Conservation (phyloP, 371 early-diverging fungal species). For the Dichotomocladium elegans region DNA sequence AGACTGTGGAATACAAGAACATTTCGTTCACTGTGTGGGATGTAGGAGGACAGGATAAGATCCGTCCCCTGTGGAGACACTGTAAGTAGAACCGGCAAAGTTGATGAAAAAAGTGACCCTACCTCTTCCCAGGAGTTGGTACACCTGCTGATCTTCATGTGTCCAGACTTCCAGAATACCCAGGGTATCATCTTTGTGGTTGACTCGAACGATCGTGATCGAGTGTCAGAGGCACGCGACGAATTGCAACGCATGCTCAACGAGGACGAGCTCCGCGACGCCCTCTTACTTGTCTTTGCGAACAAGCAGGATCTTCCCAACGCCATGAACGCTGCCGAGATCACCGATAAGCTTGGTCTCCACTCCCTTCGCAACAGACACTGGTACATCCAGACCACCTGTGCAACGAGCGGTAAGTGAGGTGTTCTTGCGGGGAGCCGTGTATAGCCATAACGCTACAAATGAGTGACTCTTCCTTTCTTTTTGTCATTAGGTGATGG, state of each 20-base stretch:
- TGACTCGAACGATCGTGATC: slow-evolving; percentile 90
- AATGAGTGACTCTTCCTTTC: no score
- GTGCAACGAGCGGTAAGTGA: slow-evolving; percentile 83
- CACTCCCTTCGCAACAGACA: slow-evolving; percentile 83
- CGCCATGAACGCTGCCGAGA: slow-evolving; percentile 92
- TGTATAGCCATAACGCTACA: no score
- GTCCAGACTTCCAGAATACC: slow-evolving; percentile 87
- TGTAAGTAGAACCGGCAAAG: slow-evolving; percentile 23
- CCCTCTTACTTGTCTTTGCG: slow-evolving; percentile 90
- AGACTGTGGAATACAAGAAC: slow-evolving; percentile 96
- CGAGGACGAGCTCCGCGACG: slow-evolving; percentile 92
- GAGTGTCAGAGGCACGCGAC: slow-evolving; percentile 82
- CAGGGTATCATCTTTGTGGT: slow-evolving; percentile 97
- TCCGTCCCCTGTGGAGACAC: slow-evolving; percentile 54
- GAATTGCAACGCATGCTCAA: slow-evolving; percentile 87
- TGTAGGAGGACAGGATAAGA: slow-evolving; percentile 79
- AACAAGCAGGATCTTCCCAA: slow-evolving; percentile 97
- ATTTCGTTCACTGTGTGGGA: slow-evolving; percentile 97
- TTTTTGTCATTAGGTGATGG: slow-evolving; percentile 63
- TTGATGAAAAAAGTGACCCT: no score
- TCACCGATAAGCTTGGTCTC: slow-evolving; percentile 86
- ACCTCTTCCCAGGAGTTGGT: not conserved
- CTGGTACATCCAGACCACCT: slow-evolving; percentile 91
- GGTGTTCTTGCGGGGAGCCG: no score
- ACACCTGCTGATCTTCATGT: slow-evolving; percentile 37